A percentile compares a stretch with the other conserved stretches of the same genome.
These are phyloP conservation scores for Diaporthe australafricana DNA, from an alignment of 2,329 filamentous ascomycete genomes.

Conservation along the genomic window DNA sequence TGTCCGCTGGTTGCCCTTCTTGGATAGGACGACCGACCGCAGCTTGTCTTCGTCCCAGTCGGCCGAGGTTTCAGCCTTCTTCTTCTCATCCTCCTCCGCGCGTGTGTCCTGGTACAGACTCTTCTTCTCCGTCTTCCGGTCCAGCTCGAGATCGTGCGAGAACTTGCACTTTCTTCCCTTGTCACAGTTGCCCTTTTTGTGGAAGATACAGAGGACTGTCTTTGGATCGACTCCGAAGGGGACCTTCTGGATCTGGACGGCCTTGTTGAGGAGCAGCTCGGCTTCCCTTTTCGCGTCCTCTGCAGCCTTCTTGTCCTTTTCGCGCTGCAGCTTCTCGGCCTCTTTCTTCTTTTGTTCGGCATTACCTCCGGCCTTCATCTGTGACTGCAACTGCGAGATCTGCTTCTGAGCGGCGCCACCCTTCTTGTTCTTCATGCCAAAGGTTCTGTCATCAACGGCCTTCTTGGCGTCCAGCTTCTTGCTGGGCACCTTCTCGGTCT, in stretches of 20 bases:
- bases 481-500: constrained; percentile 62
- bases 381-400: constrained; percentile 84
- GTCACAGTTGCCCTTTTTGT: constrained; percentile 96
- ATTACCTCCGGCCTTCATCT: constrained; percentile 79
- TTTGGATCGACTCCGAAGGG: constrained; percentile 98
- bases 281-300: constrained; percentile 86
- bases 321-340: constrained; percentile 74
- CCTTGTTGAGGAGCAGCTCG: constrained; percentile 86
- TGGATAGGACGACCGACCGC: constrained; percentile 88
- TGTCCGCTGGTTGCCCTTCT: constrained; percentile 96
- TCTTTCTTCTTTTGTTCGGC: constrained; percentile 87
- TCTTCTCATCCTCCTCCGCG: constrained; percentile 78
- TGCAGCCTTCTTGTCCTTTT: constrained; percentile 91
- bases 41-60: constrained; percentile 99
- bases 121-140: constrained; percentile 92
- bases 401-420: constrained; percentile 89
- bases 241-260: constrained; percentile 96
- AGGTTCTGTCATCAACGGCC: constrained; percentile 91
- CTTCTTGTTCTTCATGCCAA: constrained; percentile 99
- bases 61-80: constrained; percentile 92
- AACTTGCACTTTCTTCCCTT: constrained; percentile 99
- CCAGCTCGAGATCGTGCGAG: constrained; percentile 88
- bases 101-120: constrained; percentile 89
- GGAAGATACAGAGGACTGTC: constrained; percentile 96
- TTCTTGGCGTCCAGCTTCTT: constrained; percentile 71